Conservation (phyloP, 306 rosid genomes). For the Castanea mollissima region DNA sequence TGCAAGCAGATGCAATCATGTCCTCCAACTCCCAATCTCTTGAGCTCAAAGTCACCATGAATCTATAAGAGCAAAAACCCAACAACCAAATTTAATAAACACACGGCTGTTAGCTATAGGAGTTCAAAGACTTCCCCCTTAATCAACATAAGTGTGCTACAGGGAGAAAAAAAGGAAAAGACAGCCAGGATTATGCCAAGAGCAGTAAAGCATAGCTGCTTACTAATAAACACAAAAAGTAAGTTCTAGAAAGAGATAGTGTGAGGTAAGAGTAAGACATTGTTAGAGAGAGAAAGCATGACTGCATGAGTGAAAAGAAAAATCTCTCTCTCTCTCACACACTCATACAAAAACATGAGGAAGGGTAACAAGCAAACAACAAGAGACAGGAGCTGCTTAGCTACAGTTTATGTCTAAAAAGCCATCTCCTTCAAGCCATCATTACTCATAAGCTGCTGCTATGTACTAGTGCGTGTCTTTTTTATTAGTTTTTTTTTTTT, state of each 20-base stretch:
- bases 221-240: slow-evolving; percentile 19
- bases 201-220: slow-evolving; percentile 26
- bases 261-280: slow-evolving; percentile 5
- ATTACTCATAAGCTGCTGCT: slow-evolving; percentile 25
- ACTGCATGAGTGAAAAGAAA: slow-evolving; percentile 2
- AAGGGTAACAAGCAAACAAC: background rate
- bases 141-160: slow-evolving; percentile 21
- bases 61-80: slow-evolving; percentile 27
- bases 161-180: slow-evolving; percentile 9
- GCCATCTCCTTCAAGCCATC: slow-evolving; percentile 37
- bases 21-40: slow-evolving; percentile 48
- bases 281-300: background rate
- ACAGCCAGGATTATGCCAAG: slow-evolving; percentile 9
- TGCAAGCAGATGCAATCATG: slow-evolving; percentile 48
- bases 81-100: slow-evolving; percentile 30
- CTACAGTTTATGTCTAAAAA: slow-evolving; percentile 39
- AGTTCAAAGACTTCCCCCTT: slow-evolving; percentile 15
- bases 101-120: slow-evolving; percentile 12
- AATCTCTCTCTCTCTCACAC: background rate
- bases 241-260: background rate
- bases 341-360: slow-evolving; percentile 6
- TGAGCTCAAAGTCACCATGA: slow-evolving; percentile 41
- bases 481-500: background rate
- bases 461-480: background rate
- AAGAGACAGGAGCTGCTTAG: slow-evolving; percentile 31